Evolutionary conservation across 345 rosid species (phyloP), one percentile per base, ranked within the genome.

Genomic region (Gossypium thurberi): DNA sequence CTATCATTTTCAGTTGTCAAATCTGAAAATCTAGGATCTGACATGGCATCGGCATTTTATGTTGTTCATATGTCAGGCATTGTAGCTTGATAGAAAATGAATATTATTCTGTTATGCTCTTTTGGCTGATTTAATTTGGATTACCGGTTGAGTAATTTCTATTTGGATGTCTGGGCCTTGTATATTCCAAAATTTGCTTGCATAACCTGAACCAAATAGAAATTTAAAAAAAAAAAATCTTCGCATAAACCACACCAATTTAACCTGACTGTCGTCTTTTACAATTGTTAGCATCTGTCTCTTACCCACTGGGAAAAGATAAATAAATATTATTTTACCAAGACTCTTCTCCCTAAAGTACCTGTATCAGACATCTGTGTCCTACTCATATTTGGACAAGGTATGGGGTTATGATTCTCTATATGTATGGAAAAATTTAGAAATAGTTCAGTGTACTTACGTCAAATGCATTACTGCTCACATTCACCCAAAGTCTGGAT

Each of bases 81-180:
- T 37, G 62, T 43, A 59, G 37, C 61, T 47, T 10, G 3, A 63
- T 40, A 75, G 69, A 56, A 61, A 51, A 21, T 8, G 56, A 73
- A 47, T 48, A 47, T 51, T 65, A 12, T 40, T 13, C 43, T 44
- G 63, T 21, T 63, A 40, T 3, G 47, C 33, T 40, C 52, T 66
- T 77, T 7, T 11, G 12, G 61, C 46, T 18, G 28, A 26, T 72
- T 72, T 14, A 40, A 65, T 20, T 44, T 48, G 21, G 76, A 25
- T 71, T 57, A 42, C 42, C 55, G 15, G 62, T 53, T 63, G 67
- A 63, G 20, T 55, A n/a, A 10, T 69, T 69, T 69, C 43, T 51
- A 55, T 56, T 65, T 47, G 25, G 42, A 13, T 28, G 69, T 10
- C 65, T 23, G 18, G 52, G 43, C 28, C 72, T 23, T 71, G 47